A percentile compares a stretch with the other conserved stretches of the same genome.
Conservation (phyloP, 2,329 filamentous ascomycete species). For the Hymenoscyphus fraxineus region DNA sequence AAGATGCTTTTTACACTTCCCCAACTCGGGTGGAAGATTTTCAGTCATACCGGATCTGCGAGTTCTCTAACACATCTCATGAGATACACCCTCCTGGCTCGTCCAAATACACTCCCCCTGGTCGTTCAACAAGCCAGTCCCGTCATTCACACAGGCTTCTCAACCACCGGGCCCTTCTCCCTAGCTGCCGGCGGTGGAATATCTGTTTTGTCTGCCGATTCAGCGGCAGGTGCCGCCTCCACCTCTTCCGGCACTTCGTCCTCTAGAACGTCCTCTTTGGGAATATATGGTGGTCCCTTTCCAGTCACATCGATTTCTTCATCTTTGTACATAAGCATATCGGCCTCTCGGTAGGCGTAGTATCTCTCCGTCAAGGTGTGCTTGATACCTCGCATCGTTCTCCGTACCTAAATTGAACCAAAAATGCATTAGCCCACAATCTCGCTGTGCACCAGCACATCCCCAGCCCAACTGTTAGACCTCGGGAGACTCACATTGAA, state of each 20-base stretch:
- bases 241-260: conserved; percentile 7
- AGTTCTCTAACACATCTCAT: neutral
- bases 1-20: neutral
- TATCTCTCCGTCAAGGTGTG: conserved; percentile 82
- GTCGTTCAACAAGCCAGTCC: neutral
- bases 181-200: no score
- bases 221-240: no score
- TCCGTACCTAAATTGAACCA: conserved; percentile 54
- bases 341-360: conserved; percentile 81
- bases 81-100: neutral
- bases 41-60: neutral
- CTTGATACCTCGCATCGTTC: conserved; percentile 79
- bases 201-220: no score
- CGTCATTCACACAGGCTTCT: neutral
- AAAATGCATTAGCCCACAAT: conserved; percentile 4
- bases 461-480: neutral
- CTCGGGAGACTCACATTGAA: conserved; percentile 56
- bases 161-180: neutral
- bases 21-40: neutral
- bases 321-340: conserved; percentile 61
- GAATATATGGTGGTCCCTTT: conserved; percentile 29
- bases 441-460: neutral
- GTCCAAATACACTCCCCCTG: neutral
- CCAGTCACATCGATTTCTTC: conserved; percentile 54
- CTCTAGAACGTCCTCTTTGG: conserved; percentile 26